These are phyloP conservation scores for Carex parvula DNA, from an alignment of 176 grass and related monocot genomes.

Conservation along the genomic window DNA sequence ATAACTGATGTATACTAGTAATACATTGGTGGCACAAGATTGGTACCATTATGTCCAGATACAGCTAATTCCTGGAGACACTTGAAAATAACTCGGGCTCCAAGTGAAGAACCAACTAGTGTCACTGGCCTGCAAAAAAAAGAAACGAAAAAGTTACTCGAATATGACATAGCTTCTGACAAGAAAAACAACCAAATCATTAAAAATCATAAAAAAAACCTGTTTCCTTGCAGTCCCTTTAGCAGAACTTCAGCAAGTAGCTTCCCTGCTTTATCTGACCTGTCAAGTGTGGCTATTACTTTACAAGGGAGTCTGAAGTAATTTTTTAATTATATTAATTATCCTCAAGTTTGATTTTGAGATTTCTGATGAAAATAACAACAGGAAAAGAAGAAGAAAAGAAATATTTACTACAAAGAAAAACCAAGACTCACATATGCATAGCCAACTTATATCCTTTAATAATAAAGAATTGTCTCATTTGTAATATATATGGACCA, in stretches of 20 bases:
- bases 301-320: not conserved
- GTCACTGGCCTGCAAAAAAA: conserved; percentile 73
- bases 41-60: conserved; percentile 61
- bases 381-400: not conserved
- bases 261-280: conserved; percentile 94
- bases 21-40: not conserved
- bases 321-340: not conserved
- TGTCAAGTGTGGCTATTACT: conserved; percentile 27
- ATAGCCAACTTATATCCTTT: not conserved
- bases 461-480: not conserved
- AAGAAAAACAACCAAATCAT: not conserved
- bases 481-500: not conserved
- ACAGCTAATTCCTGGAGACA: conserved; percentile 71
- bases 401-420: not conserved
- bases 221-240: conserved; percentile 94
- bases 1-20: not conserved
- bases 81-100: conserved; percentile 83
- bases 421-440: not conserved
- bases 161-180: not conserved
- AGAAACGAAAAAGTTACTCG: conserved; percentile 20
- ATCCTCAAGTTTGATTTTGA: not conserved
- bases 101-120: conserved; percentile 82
- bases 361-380: not conserved
- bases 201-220: conserved; percentile 34
- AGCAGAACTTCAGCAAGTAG: conserved; percentile 82